A percentile compares a stretch with the other conserved stretches of the same genome.
Conservation (phyloP, 2,329 filamentous ascomycete species). For the Hymenoscyphus repandus region DNA sequence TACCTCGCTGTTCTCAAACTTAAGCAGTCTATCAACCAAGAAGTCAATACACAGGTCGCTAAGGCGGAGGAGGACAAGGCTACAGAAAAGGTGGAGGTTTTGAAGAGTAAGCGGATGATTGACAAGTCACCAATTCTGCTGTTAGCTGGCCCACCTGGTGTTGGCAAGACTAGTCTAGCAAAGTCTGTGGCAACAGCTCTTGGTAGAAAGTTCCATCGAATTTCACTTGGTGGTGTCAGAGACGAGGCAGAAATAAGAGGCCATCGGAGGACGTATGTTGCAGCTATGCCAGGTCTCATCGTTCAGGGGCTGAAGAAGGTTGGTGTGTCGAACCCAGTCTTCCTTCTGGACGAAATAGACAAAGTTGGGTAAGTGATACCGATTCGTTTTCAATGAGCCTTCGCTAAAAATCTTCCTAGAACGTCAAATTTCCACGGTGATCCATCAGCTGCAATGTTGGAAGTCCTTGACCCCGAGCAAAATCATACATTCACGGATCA, state of each 20-base stretch:
- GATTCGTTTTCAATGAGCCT: not conserved
- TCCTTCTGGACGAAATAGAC: conserved; percentile 95
- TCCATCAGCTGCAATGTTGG: conserved; percentile 94
- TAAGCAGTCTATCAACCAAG: conserved; percentile 84
- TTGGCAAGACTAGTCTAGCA: conserved; percentile 92
- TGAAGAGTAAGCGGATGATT: conserved; percentile 77
- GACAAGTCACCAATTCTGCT: conserved; percentile 96
- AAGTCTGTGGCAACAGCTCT: conserved; percentile 89
- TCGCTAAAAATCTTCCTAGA: conserved; percentile 32
- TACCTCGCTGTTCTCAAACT: conserved; percentile 94
- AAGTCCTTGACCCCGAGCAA: conserved; percentile 95
- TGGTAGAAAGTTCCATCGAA: conserved; percentile 92
- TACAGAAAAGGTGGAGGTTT: conserved; percentile 59
- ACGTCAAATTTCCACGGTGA: conserved; percentile 90
- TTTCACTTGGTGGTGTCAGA: conserved; percentile 89
- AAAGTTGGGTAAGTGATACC: conserved; percentile 60
- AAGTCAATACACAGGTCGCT: conserved; percentile 73
- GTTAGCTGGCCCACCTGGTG: conserved; percentile 86
- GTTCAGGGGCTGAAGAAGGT: conserved; percentile 94
- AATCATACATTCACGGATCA: conserved; percentile 94
- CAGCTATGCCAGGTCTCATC: conserved; percentile 95
- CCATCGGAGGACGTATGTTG: conserved; percentile 92
- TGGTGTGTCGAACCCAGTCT: conserved; percentile 89
- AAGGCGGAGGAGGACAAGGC: conserved; percentile 54
- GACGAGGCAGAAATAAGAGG: conserved; percentile 97